Evolutionary conservation across 352 stramenopile genomes (phyloP), one percentile per base, ranked within the genome.

Genomic region (Phytopythium chamaehyphon): DNA sequence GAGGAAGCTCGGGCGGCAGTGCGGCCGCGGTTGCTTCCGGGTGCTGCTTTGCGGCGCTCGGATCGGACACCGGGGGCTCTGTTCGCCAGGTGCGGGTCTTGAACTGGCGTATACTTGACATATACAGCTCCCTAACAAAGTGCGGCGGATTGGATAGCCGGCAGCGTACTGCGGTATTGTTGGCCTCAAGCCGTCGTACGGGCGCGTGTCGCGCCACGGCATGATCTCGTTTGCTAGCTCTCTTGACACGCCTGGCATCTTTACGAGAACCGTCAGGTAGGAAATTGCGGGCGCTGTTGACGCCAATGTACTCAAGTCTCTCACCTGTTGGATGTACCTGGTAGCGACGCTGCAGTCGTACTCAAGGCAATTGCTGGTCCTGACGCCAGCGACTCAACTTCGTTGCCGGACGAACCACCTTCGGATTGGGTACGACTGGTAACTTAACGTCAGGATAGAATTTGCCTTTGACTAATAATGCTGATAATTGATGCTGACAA

Each of bases 121-220:
- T n/a, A n/a, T n/a, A n/a, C n/a, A n/a, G n/a, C n/a, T n/a, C 12
- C 23, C 28, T 56, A 21, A 40, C 33, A 42, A 23, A 10, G 47
- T 23, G 18, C n/a, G 12, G 12, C 31, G 54, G 24, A 38, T 5
- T 45, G 11, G n/a, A 48, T 56, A 89, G 67, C 97, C 97, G 22
- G 93, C 96, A 18, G 90, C 95, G 24, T 99, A 97, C 68, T 98
- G 93, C 60, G 91, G 88, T 11, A 80, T 98, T 33, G 88, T 98
- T 6, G 97, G 97, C 4, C 74, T 99, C 35, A 99, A 99, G 76
- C 96, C 97, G 15, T 93, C 92, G 16, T 99, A 99, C 54, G 97
- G 97, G 12, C 72, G 84, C n/a, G 79, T 99, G n/a, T 98, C 95
- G 15, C 80, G 96, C 23, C 85, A 98, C 54, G 96, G 96, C 15